phyloP scores from a whole-genome alignment of 164 flowering plant species.

The Stephania cephalantha region DNA sequence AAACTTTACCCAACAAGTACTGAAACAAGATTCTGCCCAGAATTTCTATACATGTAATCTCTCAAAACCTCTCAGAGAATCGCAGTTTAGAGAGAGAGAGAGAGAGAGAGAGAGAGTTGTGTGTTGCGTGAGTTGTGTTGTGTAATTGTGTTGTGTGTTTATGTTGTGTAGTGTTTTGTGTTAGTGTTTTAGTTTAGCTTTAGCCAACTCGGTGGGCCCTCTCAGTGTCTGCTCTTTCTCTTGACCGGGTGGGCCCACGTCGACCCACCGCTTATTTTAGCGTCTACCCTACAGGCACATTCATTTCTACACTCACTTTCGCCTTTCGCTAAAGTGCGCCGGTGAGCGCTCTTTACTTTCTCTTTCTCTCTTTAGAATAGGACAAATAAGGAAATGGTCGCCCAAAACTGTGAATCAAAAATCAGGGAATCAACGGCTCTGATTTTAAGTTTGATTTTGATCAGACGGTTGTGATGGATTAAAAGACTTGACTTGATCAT shows the following conservation, averaged over 20 bases:
- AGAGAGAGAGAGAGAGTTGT: neutral
- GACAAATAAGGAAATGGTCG: neutral
- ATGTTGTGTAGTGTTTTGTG: too few species aligned
- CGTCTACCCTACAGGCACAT: neutral
- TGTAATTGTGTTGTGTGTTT: too few species aligned
- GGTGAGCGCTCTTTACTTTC: neutral
- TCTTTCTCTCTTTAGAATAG: neutral
- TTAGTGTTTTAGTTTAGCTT: neutral
- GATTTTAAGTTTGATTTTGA: too few species aligned
- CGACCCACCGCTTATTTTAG: conserved; percentile 8
- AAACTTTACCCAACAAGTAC: conserved; percentile 3
- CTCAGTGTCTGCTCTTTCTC: conserved; percentile 4
- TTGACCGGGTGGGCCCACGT: neutral
- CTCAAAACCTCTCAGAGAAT: neutral
- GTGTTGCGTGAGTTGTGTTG: too few species aligned
- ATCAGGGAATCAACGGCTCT: too few species aligned
- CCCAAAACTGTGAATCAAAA: too few species aligned
- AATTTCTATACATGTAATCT: conserved; percentile 6
- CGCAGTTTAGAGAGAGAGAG: neutral
- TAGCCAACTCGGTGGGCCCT: neutral
- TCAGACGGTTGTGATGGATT: too few species aligned
- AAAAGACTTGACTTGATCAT: too few species aligned
- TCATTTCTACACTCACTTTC: neutral
- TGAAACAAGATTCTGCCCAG: neutral
- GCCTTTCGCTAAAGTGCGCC: neutral